A percentile compares a stretch with the other conserved stretches of the same genome.
These are phyloP conservation scores for Moringa oleifera DNA, from an alignment of 345 rosid genomes.

Conservation along the genomic window DNA sequence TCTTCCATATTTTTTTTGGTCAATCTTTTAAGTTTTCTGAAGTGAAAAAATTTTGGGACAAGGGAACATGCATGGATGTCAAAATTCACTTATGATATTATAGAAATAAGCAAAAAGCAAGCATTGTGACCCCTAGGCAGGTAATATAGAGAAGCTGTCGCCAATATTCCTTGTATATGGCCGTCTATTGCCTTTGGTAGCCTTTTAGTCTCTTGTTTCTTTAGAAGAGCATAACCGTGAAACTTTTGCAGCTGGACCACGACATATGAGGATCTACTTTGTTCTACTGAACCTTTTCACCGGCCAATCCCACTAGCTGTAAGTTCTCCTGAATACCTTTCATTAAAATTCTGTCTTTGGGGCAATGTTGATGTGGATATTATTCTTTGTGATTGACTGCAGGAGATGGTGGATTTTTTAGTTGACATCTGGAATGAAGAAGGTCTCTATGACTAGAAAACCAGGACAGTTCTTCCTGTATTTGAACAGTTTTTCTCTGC, in stretches of 20 bases:
- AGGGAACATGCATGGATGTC: no score
- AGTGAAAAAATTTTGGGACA: no score
- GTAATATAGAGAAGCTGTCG: no score
- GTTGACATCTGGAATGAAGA: constrained; percentile 32
- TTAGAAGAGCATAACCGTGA: not conserved
- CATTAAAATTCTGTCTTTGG: not conserved
- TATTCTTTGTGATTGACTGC: constrained; percentile 8
- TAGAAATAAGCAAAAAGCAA: no score
- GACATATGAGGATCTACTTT: constrained; percentile 27
- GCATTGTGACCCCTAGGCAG: no score
- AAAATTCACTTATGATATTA: no score
- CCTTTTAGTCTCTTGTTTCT: no score
- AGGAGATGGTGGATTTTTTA: constrained; percentile 35
- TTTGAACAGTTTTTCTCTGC: constrained; percentile 7
- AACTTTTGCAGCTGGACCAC: constrained; percentile 25
- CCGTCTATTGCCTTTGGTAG: no score
- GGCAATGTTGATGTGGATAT: not conserved
- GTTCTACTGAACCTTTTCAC: constrained; percentile 21
- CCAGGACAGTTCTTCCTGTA: constrained; percentile 3
- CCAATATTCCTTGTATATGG: no score
- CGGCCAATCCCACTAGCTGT: constrained; percentile 29
- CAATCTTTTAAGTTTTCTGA: no score
- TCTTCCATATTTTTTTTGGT: no score
- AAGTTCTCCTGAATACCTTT: constrained; percentile 8
- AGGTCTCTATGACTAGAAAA: constrained; percentile 20